A percentile compares a stretch with the other conserved stretches of the same genome.
Evolutionary conservation across 2,329 filamentous ascomycete genomes (phyloP).

Genomic region (Hymenoscyphus scutula): DNA sequence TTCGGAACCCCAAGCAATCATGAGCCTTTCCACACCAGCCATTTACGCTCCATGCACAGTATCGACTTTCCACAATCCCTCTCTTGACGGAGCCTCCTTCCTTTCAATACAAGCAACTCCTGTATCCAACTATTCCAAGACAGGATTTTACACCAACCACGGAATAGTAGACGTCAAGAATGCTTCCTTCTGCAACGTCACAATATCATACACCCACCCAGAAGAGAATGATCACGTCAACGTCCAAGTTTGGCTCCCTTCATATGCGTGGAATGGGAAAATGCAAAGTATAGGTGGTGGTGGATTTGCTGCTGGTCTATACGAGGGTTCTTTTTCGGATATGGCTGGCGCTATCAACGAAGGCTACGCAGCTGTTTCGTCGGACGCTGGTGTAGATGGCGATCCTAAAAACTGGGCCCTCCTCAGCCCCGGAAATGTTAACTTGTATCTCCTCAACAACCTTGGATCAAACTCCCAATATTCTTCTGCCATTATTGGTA

Average conservation of each 20-base stretch:
- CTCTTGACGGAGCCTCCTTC: neutral
- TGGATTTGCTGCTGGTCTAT: neutral
- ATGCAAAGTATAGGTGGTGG: neutral
- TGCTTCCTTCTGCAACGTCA: slow-evolving; percentile 32
- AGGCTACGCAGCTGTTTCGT: slow-evolving; percentile 33
- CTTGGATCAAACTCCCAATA: slow-evolving; percentile 38
- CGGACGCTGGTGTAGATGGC: slow-evolving; percentile 29
- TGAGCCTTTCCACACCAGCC: too few species aligned
- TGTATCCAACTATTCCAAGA: neutral
- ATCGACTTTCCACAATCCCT: neutral
- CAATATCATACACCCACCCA: slow-evolving; percentile 31
- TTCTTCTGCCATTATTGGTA: slow-evolving; percentile 38
- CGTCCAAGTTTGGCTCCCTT: slow-evolving; percentile 1
- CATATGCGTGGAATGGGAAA: neutral
- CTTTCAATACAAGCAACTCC: neutral
- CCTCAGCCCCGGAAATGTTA: slow-evolving; percentile 17
- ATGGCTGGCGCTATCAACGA: slow-evolving; percentile 31
- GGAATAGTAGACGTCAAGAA: neutral
- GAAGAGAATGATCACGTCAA: slow-evolving; percentile 13
- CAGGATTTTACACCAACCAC: neutral
- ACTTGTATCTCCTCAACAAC: slow-evolving; percentile 35
- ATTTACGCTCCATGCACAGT: neutral
- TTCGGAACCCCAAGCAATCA: too few species aligned
- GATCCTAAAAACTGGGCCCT: slow-evolving; percentile 13
- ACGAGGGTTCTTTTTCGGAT: slow-evolving; percentile 14